Base-by-base conservation (phyloP, 1,284 basidiomycete genomes). In the Pascua sp. region DNA sequence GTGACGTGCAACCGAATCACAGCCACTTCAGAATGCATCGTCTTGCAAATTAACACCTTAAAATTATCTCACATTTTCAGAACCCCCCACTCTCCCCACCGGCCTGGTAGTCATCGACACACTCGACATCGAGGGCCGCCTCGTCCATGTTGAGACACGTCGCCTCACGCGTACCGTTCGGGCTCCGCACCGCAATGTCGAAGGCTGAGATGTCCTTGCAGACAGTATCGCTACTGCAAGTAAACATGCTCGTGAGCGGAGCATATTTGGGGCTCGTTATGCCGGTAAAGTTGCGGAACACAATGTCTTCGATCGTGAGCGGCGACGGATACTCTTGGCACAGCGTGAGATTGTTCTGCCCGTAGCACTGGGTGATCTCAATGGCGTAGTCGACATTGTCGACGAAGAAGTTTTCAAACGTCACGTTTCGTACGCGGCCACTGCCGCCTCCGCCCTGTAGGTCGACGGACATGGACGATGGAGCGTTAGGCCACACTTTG, bases 371-470 rank as follows among this genome's bases (percentile, higher is more conserved):
- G 41, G 49, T 50, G 39, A 50, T 39, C 17, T 37, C 37, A 9
- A 49, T 46, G 13, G 45, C n/a, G 47, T 48, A 40, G 38, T 32
- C 38, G n/a, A 50, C 49, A 41, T 50, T 67, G 39, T 61, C 45
- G 54, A 64, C 53, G 18, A 42, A 13, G 49, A 62, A 65, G 50
- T 67, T 56, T 41, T 55, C 32, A 55, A 62, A 67, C 15, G 65
- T 66, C 48, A 69, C 50, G 51, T 73, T 86, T 67, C 80, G 80
- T 49, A 86, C 85, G 53, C 81, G 82, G 1, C 85, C 85, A 18
- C 78, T 78, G 9, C 85, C 85, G 11, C 85, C 84, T 42, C 83
- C 82, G 2, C 49, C 49, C 49, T 50, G 41, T 8, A 50, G 42
- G 24, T 50, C 49, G 32, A 42, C 32, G 32, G 79, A 78, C 13